A percentile compares a stretch with the other conserved stretches of the same genome.
Conservation (phyloP, 495 filamentous ascomycete genomes). For the Chaetomidium leptoderma region DNA sequence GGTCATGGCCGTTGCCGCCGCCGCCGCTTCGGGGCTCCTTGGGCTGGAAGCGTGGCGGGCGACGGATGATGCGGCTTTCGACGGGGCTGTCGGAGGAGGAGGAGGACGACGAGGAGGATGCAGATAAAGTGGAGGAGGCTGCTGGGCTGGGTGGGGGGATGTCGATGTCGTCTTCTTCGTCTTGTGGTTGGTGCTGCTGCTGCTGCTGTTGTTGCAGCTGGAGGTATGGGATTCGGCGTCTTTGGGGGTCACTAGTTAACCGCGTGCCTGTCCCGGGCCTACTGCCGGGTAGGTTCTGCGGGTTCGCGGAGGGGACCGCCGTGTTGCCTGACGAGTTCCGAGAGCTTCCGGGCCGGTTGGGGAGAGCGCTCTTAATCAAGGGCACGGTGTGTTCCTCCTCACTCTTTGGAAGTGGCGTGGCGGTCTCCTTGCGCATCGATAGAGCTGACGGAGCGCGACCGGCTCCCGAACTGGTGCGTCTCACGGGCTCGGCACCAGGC, state of each 20-base stretch:
- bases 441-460: slow-evolving; percentile 59
- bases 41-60: slow-evolving; percentile 52
- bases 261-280: slow-evolving; percentile 11
- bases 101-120: slow-evolving; percentile 34
- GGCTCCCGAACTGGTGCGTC: slow-evolving; percentile 55
- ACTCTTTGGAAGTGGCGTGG: slow-evolving; percentile 46
- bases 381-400: slow-evolving; percentile 36
- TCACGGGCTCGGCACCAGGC: slow-evolving; percentile 52
- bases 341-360: slow-evolving; percentile 39
- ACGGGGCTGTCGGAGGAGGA: slow-evolving; percentile 44
- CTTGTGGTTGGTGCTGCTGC: slow-evolving; percentile 9
- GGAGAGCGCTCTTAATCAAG: slow-evolving; percentile 31
- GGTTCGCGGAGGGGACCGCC: slow-evolving; percentile 41
- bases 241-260: slow-evolving; percentile 21
- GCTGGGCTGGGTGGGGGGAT: slow-evolving; percentile 35
- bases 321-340: slow-evolving; percentile 60
- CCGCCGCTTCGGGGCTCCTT: slow-evolving; percentile 23
- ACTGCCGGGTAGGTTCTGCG: slow-evolving; percentile 30
- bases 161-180: slow-evolving; percentile 20
- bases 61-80: slow-evolving; percentile 53
- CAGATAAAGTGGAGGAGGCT: slow-evolving; percentile 33
- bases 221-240: slow-evolving; percentile 34
- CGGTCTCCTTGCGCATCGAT: slow-evolving; percentile 56
- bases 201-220: slow-evolving; percentile 12
- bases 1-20: neutral